Evolutionary conservation across 805 yeast species (phyloP).

Genomic region (Ogataea philodendri): DNA sequence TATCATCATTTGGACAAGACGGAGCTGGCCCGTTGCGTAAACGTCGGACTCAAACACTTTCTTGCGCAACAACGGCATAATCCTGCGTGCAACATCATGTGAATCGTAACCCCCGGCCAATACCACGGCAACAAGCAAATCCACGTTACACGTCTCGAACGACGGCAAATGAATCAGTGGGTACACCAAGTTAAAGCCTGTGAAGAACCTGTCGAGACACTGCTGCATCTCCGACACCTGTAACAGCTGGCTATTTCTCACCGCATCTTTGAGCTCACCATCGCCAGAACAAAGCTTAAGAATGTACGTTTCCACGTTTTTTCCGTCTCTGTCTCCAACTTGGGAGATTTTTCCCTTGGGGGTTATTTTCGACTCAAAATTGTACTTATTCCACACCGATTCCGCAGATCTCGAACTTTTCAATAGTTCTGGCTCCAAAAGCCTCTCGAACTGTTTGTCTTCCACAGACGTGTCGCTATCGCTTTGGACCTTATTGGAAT

Average conservation of each 20-base stretch:
- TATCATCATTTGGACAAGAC: slow-evolving; percentile 17
- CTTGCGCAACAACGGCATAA: not conserved
- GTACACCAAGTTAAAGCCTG: slow-evolving; percentile 13
- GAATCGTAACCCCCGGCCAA: slow-evolving; percentile 12
- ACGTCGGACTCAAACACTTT: slow-evolving; percentile 6
- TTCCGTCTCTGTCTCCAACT: not conserved
- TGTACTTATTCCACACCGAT: slow-evolving; percentile 2
- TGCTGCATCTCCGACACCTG: not conserved
- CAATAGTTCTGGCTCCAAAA: slow-evolving; percentile 7
- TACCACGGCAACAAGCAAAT: slow-evolving; percentile 12
- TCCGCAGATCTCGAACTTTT: not conserved
- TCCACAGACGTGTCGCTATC: slow-evolving; percentile 5
- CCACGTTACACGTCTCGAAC: slow-evolving; percentile 9
- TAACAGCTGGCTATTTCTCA: too few species aligned
- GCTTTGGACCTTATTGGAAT: slow-evolving; percentile 6
- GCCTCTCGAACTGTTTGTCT: not conserved
- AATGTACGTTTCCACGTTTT: too few species aligned
- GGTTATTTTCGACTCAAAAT: slow-evolving; percentile 1
- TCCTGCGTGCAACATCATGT: not conserved
- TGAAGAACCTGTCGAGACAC: slow-evolving; percentile 10
- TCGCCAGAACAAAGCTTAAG: too few species aligned
- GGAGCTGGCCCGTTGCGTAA: slow-evolving; percentile 7
- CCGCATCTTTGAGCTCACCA: too few species aligned
- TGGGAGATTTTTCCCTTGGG: too few species aligned
- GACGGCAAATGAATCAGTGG: slow-evolving; percentile 18